These are phyloP conservation scores for Cryptococcus sp. DNA, from an alignment of 1,284 basidiomycete genomes.

Conservation along the genomic window DNA sequence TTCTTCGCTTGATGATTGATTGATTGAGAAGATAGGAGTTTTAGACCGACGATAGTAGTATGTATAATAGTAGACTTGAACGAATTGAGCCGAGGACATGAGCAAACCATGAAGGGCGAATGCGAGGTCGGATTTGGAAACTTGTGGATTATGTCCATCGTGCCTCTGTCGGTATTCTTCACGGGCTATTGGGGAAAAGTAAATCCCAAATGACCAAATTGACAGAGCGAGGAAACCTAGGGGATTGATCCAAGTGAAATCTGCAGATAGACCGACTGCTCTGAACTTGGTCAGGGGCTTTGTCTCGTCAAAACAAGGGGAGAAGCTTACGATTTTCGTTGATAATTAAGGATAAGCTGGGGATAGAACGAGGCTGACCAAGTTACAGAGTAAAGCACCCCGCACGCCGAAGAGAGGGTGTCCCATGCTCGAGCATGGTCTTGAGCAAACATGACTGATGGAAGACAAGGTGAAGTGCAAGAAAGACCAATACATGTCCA, in stretches of 20 bases:
- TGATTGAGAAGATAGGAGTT: background rate
- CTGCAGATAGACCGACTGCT: conserved; percentile 47
- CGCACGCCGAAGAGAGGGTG: conserved; percentile 22
- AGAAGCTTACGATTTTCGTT: conserved; percentile 40
- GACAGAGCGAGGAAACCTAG: conserved; percentile 48
- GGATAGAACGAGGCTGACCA: conserved; percentile 51
- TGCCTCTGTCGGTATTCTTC: conserved; percentile 46
- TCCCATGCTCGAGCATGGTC: conserved; percentile 1
- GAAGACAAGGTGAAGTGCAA: no score
- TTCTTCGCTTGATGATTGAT: background rate
- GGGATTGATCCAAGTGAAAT: conserved; percentile 51
- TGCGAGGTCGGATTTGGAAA: conserved; percentile 47
- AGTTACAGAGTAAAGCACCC: conserved; percentile 43
- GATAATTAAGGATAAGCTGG: conserved; percentile 48
- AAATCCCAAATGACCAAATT: conserved; percentile 45
- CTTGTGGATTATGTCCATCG: conserved; percentile 46
- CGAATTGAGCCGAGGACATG: conserved; percentile 27
- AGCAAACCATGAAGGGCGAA: conserved; percentile 47
- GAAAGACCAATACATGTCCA: no score
- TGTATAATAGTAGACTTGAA: conserved; percentile 32
- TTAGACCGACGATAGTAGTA: background rate
- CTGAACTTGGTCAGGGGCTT: conserved; percentile 11
- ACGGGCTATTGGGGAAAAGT: conserved; percentile 38
- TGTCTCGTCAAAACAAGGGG: background rate
- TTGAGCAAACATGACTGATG: no score